Evolutionary conservation across 805 yeast species (phyloP), one percentile per base, ranked within the genome.

Genomic region (Starmerella apis): DNA sequence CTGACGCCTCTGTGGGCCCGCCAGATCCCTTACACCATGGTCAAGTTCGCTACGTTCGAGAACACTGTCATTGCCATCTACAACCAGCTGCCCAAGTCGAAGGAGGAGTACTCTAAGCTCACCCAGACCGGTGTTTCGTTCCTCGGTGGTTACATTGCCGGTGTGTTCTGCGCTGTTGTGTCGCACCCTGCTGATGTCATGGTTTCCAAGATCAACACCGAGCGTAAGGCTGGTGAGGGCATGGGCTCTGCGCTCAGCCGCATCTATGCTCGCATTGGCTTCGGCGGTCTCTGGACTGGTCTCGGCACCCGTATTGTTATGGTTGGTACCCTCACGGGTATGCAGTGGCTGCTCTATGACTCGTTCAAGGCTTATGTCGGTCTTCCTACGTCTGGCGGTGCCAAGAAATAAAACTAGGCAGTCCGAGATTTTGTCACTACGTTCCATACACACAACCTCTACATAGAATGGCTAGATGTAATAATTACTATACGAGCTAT

Each of bases 161-260:
- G 97, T 80, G 81, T 90, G 49, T 78, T 88, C 71, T 88, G 96
- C 73, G 97, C 97, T 7, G 71, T 83, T 48, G 90, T 87, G 14
- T 88, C 96, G 25, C 96, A 90, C 67, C 97, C 97, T 22, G 96
- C 97, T 10, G 97, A 90, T 68, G 96, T 88, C 30, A 81, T 90
- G 94, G 96, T 90, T 22, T 84, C 95, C 43, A 84, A 87, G 75
- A 78, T 90, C 61, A 88, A 85, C 65, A 75, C 82, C 53, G 86
- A 79, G 60, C 79, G 77, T 61, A 68, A 67, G 63, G 74, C 80
- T 31, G 73, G 72, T 44, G 95, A 86, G 69, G 63, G 82, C 4
- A 73, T 76, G 61, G 79, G 81, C 24, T 69, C 71, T 28, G 90
- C 92, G 11, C 73, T 83, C 36, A 60, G 68, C 53, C 77, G 90